Conservation (phyloP, 2,329 filamentous ascomycete species). For the Elsinoe ampelina region DNA sequence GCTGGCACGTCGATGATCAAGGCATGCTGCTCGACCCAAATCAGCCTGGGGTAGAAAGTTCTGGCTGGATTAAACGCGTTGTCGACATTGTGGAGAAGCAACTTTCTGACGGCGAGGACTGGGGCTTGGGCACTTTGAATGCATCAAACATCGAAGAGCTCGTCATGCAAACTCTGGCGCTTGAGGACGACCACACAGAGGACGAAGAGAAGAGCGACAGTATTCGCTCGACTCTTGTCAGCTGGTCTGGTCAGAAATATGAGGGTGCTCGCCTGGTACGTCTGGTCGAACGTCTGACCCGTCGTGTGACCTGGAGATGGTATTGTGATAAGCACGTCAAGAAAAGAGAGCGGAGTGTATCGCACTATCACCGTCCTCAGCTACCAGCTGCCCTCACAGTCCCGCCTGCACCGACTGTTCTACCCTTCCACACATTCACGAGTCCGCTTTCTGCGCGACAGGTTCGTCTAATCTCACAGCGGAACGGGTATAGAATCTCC, state of each 20-base stretch:
- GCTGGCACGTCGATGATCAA: slow-evolving; percentile 83
- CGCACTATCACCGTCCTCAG: slow-evolving; percentile 61
- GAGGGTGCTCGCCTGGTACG: slow-evolving; percentile 80
- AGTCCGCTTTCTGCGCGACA: slow-evolving; percentile 86
- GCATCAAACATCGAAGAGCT: slow-evolving; percentile 33
- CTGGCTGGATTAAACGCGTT: slow-evolving; percentile 80
- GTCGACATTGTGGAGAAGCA: slow-evolving; percentile 86
- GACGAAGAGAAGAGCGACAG: slow-evolving; percentile 29
- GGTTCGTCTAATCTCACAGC: slow-evolving; percentile 86
- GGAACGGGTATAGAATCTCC: slow-evolving; percentile 88
- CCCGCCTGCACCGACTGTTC: slow-evolving; percentile 82
- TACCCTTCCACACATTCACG: slow-evolving; percentile 97
- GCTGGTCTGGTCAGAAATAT: slow-evolving; percentile 68
- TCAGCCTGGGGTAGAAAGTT: slow-evolving; percentile 49
- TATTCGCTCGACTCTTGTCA: slow-evolving; percentile 30
- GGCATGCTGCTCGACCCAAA: slow-evolving; percentile 73
- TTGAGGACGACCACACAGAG: slow-evolving; percentile 26
- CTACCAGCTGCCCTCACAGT: slow-evolving; percentile 64
- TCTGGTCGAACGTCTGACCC: slow-evolving; percentile 75
- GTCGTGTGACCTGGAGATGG: slow-evolving; percentile 70
- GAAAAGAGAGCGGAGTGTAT: slow-evolving; percentile 45
- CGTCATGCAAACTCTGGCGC: slow-evolving; percentile 37
- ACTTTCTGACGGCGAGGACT: slow-evolving; percentile 72
- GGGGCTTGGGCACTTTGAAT: slow-evolving; percentile 65
- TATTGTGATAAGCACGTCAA: slow-evolving; percentile 72